These are phyloP conservation scores for Phytophthora melonis DNA, from an alignment of 352 stramenopile species.

Conservation along the genomic window DNA sequence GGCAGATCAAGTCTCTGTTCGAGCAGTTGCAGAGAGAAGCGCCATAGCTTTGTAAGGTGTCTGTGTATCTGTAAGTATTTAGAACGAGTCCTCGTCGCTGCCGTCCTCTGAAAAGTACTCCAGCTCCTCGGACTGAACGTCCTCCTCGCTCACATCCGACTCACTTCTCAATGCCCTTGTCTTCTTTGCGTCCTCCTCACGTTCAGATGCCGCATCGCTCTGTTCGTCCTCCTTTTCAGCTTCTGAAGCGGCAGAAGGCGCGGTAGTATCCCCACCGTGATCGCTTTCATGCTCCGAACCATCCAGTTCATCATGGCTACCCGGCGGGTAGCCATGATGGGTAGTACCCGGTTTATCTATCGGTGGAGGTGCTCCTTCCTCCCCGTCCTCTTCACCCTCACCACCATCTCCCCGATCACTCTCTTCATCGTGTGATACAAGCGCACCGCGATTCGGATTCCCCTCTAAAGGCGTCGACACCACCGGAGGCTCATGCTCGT, in stretches of 20 bases:
- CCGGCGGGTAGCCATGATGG: no score
- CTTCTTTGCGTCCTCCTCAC: conserved; percentile 53
- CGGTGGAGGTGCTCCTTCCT: neutral
- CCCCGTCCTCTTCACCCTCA: neutral
- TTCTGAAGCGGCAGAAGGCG: neutral
- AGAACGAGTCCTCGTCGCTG: conserved; percentile 87
- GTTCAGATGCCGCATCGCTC: conserved; percentile 9
- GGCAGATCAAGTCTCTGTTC: conserved; percentile 82
- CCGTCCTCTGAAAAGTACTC: conserved; percentile 88
- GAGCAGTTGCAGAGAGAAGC: conserved; percentile 72
- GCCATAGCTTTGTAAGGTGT: conserved; percentile 28
- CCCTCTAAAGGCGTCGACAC: conserved; percentile 8
- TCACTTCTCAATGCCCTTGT: conserved; percentile 51
- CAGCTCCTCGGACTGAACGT: conserved; percentile 78
- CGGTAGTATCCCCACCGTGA: neutral
- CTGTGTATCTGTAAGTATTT: conserved; percentile 31
- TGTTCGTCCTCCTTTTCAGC: conserved; percentile 2
- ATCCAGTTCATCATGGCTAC: conserved; percentile 5
- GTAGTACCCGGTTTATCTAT: conserved; percentile 13
- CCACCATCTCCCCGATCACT: conserved; percentile 20
- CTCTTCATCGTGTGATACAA: conserved; percentile 29
- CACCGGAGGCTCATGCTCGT: conserved; percentile 29
- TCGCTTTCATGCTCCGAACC: conserved; percentile 12
- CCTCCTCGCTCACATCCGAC: conserved; percentile 70
- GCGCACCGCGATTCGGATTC: conserved; percentile 27